phyloP scores from a whole-genome alignment of 306 rosid species.

The Trifolium dubium region DNA sequence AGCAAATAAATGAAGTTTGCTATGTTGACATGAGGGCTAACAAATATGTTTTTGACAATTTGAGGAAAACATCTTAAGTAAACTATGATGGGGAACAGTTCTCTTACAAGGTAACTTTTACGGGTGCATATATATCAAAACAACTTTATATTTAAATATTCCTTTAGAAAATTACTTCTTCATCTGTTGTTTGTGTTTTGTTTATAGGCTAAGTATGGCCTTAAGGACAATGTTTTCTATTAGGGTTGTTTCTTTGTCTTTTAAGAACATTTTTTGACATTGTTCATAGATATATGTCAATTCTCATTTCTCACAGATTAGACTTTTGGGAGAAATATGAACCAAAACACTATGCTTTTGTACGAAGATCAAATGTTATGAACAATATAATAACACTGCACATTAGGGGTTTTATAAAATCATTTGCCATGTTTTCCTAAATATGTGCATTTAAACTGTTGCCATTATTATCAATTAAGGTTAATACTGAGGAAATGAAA shows the following conservation, averaged over 20 bases:
- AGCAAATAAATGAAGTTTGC: slow-evolving; percentile 80
- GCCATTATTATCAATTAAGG: slow-evolving; percentile 12
- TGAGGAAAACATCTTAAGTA: slow-evolving; percentile 89
- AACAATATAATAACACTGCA: not conserved
- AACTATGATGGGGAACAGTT: slow-evolving; percentile 84
- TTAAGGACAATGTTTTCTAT: slow-evolving; percentile 56
- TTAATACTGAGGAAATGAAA: slow-evolving; percentile 14
- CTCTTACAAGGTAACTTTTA: slow-evolving; percentile 77
- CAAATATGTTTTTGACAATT: slow-evolving; percentile 84
- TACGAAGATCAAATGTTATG: not conserved
- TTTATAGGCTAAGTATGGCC: slow-evolving; percentile 83
- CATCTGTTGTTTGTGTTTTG: too few relatives aligned
- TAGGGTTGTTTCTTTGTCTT: not conserved
- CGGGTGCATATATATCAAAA: not conserved
- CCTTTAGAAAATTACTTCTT: slow-evolving; percentile 21
- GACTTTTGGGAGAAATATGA: not conserved
- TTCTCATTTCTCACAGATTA: not conserved
- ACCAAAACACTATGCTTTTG: not conserved
- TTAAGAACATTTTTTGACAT: slow-evolving; percentile 11
- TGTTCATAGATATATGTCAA: not conserved
- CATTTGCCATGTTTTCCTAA: not conserved
- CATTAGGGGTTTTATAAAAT: slow-evolving; percentile 22
- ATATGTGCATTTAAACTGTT: not conserved
- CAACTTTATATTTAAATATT: slow-evolving; percentile 4
- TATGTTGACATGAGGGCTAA: slow-evolving; percentile 82